Base-by-base conservation (phyloP, 83 land plant species). In the Larix sibirica region DNA sequence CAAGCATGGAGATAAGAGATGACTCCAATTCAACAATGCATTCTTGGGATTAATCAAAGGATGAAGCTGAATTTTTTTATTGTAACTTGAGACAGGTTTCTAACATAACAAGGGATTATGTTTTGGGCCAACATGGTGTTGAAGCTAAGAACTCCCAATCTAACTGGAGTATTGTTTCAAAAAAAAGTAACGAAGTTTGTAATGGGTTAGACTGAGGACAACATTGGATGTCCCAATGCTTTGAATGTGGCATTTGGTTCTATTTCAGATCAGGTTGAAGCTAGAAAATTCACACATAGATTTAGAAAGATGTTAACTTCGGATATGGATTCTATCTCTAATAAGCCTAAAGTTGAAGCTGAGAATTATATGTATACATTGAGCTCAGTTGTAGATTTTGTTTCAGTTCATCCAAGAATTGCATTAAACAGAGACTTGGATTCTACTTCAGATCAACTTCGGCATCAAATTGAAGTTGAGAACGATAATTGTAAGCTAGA, bases 281-380 rank as follows among this genome's bases (percentile, higher is more conserved):
- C 54, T 8, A 56, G 8, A 54, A 73, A 73, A 73, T n/a, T 10
- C 10, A 10, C 77, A 40, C 54, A 73, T 42, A 73, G 54, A 26
- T 73, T 50, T 9, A 42, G 26, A 21, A 38, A 38, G 23, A 33
- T 33, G 10, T 73, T 50, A 42, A 73, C 77, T 73, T 73, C 77
- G n/a, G 44, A 73, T 21, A 40, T 73, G 77, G 47, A 42, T 42
- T 38, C 56, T 42, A 56, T 73, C 56, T 18, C 42, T 16, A 50
- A 73, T 73, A 56, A 73, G 21, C 77, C 77, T 73, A 42, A 38
- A 42, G 77, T 42, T 42, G 77, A 73, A 73, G 17, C 24, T 40
- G 56, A 73, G 77, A 73, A 40, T 40, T 20, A 1, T 7, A 17
- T 42, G 7, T 73, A n/a, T 44, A 42, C 77, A 42, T 44, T 42